Percentiles rank a stretch among this genome's conserved stretches.
Conservation (phyloP, 495 filamentous ascomycete genomes). For the Penicillium psychrofluorescens region DNA sequence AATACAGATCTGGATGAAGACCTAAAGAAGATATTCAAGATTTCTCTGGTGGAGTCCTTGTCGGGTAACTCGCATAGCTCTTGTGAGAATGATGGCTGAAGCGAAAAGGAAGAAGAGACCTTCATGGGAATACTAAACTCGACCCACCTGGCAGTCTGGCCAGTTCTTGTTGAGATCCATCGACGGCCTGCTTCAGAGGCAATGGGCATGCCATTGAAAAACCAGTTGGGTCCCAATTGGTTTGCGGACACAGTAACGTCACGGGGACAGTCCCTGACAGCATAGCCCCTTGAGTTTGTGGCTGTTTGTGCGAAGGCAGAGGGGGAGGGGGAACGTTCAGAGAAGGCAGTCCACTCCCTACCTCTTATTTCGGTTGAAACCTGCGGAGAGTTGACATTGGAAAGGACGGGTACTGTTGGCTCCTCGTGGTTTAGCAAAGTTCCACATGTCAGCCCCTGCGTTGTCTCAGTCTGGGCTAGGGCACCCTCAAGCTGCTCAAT, state of each 20-base stretch:
- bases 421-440: neutral
- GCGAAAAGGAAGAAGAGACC: neutral
- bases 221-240: constrained; percentile 15
- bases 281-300: neutral
- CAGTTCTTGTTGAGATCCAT: constrained; percentile 11
- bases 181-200: constrained; percentile 4
- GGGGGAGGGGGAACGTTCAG: neutral
- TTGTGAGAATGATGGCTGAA: neutral
- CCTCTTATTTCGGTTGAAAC: neutral
- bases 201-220: constrained; percentile 12
- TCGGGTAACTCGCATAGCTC: constrained; percentile 7
- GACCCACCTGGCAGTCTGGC: constrained; percentile 1
- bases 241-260: neutral
- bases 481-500: constrained; percentile 6
- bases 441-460: neutral
- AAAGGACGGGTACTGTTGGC: neutral
- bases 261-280: neutral
- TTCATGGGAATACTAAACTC: constrained; percentile 3
- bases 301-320: neutral
- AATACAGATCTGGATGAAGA: constrained; percentile 3
- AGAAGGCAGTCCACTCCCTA: neutral
- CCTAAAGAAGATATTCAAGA: neutral
- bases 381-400: neutral
- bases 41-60: neutral
- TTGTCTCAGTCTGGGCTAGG: neutral